Base-by-base conservation (phyloP, 2,329 filamentous ascomycete genomes). In the Clathrospora elynae region DNA sequence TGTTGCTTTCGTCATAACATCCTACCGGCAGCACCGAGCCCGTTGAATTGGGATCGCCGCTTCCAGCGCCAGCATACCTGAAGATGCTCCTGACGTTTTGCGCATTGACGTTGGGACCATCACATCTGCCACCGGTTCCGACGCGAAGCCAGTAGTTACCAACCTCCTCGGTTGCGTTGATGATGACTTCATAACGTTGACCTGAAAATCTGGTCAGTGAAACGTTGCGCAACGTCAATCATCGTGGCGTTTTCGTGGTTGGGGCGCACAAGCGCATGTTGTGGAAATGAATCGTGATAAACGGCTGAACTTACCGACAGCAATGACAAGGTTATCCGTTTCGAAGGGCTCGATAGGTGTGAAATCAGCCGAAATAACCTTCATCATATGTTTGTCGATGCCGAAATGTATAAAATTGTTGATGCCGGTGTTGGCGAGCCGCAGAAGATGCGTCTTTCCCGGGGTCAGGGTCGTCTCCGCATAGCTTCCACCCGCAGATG, bases 371-470 rank as follows among this genome's bases (percentile, higher is more conserved):
- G 70, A 64, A 29, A 77, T 70, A 28, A 77, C 72, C 7, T 68
- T 68, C 40, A 77, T 70, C 5, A 59, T 53, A 42, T 77, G 74
- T 6, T 64, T 62, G 52, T 60, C 56, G 5, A 62, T 48, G 10
- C 42, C 52, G 16, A 59, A 54, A 12, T 61, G 55, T 11, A 59
- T 22, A 35, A 53, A 61, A 22, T 60, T 53, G 39, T 60, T 61
- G 29, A 62, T 62, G 11, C 58, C 59, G 26, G 52, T 52, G 17
- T 77, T 77, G 41, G 74, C 61, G 2, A 77, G 59, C 11, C 73
- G 68, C n/a, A 77, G 55, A n/a, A 68, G 59, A 45, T 77, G 74
- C 32, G 64, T 64, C 37, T 75, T 75, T 23, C 73, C 73, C 9
- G 62, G 61, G 1, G 59, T 61, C 22, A 75, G 46, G 4, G 48